Percentiles rank a stretch among this genome's conserved stretches.
Conservation (phyloP, 2,329 filamentous ascomycete genomes). For the Fusarium annulatum region DNA sequence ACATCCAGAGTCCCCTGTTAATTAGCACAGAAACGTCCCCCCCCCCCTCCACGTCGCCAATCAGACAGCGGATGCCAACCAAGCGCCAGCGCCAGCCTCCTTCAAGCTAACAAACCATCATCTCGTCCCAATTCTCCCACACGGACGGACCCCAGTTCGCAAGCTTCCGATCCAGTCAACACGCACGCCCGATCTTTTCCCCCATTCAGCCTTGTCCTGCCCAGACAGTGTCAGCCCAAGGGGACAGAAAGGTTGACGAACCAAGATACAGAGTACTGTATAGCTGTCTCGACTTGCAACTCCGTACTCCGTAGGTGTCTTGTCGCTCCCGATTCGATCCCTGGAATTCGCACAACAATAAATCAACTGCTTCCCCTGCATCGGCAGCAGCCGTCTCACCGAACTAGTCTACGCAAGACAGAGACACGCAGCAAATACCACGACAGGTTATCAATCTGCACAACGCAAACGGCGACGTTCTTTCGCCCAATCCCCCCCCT, state of each 20-base stretch:
- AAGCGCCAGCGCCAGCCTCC: slow-evolving; percentile 33
- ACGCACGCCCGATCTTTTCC: slow-evolving; percentile 26
- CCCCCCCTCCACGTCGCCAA: neutral
- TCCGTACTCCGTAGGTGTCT: slow-evolving; percentile 8
- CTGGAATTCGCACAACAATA: slow-evolving; percentile 26
- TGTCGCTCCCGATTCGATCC: slow-evolving; percentile 22
- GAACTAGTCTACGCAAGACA: slow-evolving; percentile 39
- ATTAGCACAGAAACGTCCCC: slow-evolving; percentile 32
- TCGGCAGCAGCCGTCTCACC: slow-evolving; percentile 39
- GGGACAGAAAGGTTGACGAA: slow-evolving; percentile 31
- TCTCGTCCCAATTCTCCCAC: slow-evolving; percentile 28
- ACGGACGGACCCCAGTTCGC: slow-evolving; percentile 31
- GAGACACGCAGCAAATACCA: slow-evolving; percentile 43
- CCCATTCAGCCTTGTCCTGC: slow-evolving; percentile 38
- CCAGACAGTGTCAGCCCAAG: slow-evolving; percentile 35
- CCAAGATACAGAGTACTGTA: slow-evolving; percentile 18
- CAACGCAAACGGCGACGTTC: slow-evolving; percentile 20
- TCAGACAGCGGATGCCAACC: slow-evolving; percentile 27
- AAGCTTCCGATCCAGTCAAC: slow-evolving; percentile 34
- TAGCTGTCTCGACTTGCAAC: slow-evolving; percentile 7
- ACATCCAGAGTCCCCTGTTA: slow-evolving; percentile 16
- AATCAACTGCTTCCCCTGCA: slow-evolving; percentile 41
- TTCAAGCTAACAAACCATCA: slow-evolving; percentile 36
- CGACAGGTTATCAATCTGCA: slow-evolving; percentile 16
- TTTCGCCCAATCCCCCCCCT: slow-evolving; percentile 14